A percentile compares a stretch with the other conserved stretches of the same genome.
Conservation (phyloP, 441 rosid species). For the Mallotus japonicus region DNA sequence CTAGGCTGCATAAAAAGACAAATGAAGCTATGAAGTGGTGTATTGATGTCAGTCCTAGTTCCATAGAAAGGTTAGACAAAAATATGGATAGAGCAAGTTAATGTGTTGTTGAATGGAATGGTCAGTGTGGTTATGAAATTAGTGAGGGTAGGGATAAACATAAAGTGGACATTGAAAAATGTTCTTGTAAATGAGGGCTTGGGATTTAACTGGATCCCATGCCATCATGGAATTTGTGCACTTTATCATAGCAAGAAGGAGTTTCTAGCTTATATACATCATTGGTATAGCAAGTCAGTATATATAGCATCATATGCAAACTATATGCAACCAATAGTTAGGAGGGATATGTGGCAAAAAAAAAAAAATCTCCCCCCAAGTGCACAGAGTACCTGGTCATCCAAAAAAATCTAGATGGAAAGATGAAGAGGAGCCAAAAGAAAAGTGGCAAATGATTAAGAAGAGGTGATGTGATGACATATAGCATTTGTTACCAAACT, state of each 20-base stretch:
- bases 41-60: not conserved
- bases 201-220: not conserved
- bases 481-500: not conserved
- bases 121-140: not conserved
- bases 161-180: not conserved
- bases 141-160: not conserved
- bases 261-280: rapidly evolving
- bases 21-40: not conserved
- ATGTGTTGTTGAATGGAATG: not conserved
- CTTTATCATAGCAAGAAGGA: not conserved
- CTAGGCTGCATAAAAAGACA: not conserved
- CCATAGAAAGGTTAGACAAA: not conserved
- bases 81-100: not conserved
- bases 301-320: not conserved
- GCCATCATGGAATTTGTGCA: not conserved
- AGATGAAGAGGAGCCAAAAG: not conserved
- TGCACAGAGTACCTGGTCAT: not conserved
- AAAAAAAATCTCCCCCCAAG: not conserved
- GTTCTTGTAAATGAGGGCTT: not conserved
- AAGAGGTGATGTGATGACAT: not conserved
- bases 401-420: not conserved
- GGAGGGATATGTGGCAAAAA: not conserved
- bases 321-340: not conserved
- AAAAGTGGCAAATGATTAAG: not conserved
- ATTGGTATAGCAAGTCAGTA: not conserved